Evolutionary conservation across 225 moss, liverwort and hornwort genomes (phyloP).

Genomic region (Sphagnum tenellum): DNA sequence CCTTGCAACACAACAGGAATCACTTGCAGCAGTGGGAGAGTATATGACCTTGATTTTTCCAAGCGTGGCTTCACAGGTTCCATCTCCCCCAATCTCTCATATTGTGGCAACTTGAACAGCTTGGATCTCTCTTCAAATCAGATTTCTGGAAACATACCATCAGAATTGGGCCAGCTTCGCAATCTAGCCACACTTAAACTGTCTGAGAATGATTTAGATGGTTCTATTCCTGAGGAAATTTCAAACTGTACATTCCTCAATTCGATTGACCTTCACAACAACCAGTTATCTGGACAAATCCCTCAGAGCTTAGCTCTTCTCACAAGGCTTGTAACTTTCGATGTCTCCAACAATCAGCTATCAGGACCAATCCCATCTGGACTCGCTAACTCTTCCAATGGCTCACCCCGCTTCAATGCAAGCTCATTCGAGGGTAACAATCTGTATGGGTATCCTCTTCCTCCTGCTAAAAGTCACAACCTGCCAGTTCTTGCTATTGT

Average conservation of each 20-base stretch:
- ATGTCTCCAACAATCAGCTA: slow-evolving; percentile 65
- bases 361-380: slow-evolving; percentile 50
- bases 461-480: slow-evolving; percentile 24
- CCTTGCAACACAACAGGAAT: slow-evolving; percentile 63
- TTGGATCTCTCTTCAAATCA: slow-evolving; percentile 67
- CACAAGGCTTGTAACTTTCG: slow-evolving; percentile 52
- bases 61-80: slow-evolving; percentile 45
- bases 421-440: slow-evolving; percentile 68
- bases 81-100: slow-evolving; percentile 46
- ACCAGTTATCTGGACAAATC: slow-evolving; percentile 44
- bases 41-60: slow-evolving; percentile 35
- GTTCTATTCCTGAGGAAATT: slow-evolving; percentile 52
- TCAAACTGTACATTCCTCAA: slow-evolving; percentile 58
- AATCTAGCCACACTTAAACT: slow-evolving; percentile 54
- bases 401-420: slow-evolving; percentile 57
- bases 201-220: slow-evolving; percentile 54
- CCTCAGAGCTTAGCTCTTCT: slow-evolving; percentile 40
- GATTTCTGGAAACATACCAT: slow-evolving; percentile 49
- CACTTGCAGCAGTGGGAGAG: slow-evolving; percentile 48
- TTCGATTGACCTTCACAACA: slow-evolving; percentile 56
- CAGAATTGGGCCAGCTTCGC: slow-evolving; percentile 37
- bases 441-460: slow-evolving; percentile 66
- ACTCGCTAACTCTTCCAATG: slow-evolving; percentile 56
- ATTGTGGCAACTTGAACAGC: slow-evolving; percentile 49
- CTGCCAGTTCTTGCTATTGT: slow-evolving; percentile 80